These are phyloP conservation scores for Volvox carteri DNA, from an alignment of 163 green algal genomes.

Conservation along the genomic window DNA sequence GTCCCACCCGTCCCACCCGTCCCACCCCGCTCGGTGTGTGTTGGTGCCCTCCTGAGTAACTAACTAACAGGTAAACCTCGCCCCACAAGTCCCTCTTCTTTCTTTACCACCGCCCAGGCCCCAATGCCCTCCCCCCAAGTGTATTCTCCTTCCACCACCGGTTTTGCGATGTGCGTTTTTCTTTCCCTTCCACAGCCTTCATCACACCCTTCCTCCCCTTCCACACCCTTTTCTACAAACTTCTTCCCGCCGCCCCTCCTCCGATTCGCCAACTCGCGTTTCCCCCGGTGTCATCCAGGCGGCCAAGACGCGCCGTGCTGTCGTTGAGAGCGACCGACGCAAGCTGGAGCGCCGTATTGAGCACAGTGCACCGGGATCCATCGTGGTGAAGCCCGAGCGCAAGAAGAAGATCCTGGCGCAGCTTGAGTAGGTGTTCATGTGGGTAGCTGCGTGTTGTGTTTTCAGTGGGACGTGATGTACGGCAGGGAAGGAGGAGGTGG, in stretches of 20 bases:
- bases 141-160: too few relatives aligned
- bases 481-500: too few relatives aligned
- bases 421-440: conserved; percentile 76
- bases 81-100: too few relatives aligned
- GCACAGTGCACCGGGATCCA: conserved; percentile 85
- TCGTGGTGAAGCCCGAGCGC: conserved; percentile 86
- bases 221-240: background rate
- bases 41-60: too few relatives aligned
- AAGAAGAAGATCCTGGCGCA: conserved; percentile 94
- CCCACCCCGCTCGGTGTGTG: too few relatives aligned
- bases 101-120: too few relatives aligned
- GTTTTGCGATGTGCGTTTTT: too few relatives aligned
- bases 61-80: too few relatives aligned
- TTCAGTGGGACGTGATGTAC: too few relatives aligned
- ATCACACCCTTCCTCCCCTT: background rate
- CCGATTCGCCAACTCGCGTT: background rate
- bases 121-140: too few relatives aligned
- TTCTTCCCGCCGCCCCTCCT: background rate
- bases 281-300: conserved; percentile 75
- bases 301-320: conserved; percentile 75
- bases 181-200: background rate
- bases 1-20: too few relatives aligned
- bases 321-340: conserved; percentile 83
- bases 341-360: conserved; percentile 85
- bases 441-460: background rate